Conservation (phyloP, 257 asterid genomes). For the Paulownia fortunei region DNA sequence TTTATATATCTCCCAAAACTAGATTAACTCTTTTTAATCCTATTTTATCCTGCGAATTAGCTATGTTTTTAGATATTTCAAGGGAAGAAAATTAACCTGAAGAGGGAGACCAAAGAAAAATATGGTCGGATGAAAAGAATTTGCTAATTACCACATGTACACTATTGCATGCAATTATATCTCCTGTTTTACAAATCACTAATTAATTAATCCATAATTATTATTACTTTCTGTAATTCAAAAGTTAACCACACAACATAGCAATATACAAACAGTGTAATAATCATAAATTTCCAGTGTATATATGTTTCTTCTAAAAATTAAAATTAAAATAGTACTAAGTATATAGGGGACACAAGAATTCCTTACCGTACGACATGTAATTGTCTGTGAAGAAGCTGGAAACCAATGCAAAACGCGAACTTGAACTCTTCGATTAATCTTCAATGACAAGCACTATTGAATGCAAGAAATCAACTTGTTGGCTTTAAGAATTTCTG, state of each 20-base stretch:
- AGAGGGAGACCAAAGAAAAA: not conserved
- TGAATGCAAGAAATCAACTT: not conserved
- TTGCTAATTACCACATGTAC: not conserved
- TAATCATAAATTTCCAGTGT: conserved; percentile 9
- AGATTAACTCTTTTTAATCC: not conserved
- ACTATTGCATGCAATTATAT: not conserved
- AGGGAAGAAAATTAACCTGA: not conserved
- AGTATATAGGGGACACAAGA: not conserved
- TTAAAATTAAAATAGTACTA: not conserved
- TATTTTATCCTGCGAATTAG: not conserved
- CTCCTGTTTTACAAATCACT: not conserved
- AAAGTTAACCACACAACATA: not conserved
- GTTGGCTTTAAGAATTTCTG: conserved; percentile 29
- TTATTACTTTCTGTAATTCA: not conserved
- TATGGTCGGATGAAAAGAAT: not conserved
- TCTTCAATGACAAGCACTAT: not conserved
- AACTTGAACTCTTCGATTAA: not conserved
- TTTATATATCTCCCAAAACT: not conserved
- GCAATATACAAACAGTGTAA: not conserved
- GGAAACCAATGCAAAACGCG: not conserved
- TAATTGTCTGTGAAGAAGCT: not conserved
- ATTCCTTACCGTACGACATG: conserved; percentile 30
- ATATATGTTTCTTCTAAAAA: not conserved
- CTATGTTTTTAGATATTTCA: not conserved
- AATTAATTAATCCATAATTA: not conserved